These are phyloP conservation scores for Aspergillus versicolor DNA, from an alignment of 2,329 filamentous ascomycete genomes.

Conservation along the genomic window DNA sequence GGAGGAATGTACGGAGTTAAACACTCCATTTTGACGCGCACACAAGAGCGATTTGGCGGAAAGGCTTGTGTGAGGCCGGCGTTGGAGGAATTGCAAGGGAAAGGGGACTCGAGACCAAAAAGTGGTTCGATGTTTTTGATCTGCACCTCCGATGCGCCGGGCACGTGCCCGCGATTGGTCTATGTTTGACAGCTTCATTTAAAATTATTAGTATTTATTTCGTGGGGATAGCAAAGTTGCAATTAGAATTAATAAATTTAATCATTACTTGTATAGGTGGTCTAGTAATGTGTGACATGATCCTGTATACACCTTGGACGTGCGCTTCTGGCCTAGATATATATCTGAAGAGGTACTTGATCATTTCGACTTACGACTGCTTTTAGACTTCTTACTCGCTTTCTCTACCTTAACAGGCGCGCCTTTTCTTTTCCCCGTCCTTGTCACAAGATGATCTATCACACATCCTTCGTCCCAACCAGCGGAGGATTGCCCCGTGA, in stretches of 20 bases:
- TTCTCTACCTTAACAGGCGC: neutral
- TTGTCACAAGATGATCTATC: slow-evolving; percentile 62
- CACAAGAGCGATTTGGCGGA: slow-evolving; percentile 17
- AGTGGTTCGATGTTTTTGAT: slow-evolving; percentile 22
- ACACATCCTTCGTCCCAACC: slow-evolving; percentile 65
- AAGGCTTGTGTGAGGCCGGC: slow-evolving; percentile 4
- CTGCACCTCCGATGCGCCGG: slow-evolving; percentile 15
- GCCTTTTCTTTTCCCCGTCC: slow-evolving; percentile 53
- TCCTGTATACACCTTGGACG: neutral
- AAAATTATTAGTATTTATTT: neutral
- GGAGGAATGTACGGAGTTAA: slow-evolving; percentile 24
- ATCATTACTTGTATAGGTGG: neutral
- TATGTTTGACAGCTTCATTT: neutral
- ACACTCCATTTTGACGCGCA: slow-evolving; percentile 25
- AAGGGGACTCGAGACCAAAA: neutral
- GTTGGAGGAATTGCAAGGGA: neutral
- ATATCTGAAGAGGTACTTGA: neutral
- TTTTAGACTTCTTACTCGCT: neutral
- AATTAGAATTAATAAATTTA: neutral
- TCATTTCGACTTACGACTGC: neutral
- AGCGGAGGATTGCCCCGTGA: slow-evolving; percentile 59
- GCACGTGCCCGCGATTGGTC: slow-evolving; percentile 16
- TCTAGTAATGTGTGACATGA: neutral
- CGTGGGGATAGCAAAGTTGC: neutral
- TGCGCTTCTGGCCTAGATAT: neutral